These are phyloP conservation scores for Graphilbum fragrans DNA, from an alignment of 2,329 filamentous ascomycete genomes.

Conservation along the genomic window DNA sequence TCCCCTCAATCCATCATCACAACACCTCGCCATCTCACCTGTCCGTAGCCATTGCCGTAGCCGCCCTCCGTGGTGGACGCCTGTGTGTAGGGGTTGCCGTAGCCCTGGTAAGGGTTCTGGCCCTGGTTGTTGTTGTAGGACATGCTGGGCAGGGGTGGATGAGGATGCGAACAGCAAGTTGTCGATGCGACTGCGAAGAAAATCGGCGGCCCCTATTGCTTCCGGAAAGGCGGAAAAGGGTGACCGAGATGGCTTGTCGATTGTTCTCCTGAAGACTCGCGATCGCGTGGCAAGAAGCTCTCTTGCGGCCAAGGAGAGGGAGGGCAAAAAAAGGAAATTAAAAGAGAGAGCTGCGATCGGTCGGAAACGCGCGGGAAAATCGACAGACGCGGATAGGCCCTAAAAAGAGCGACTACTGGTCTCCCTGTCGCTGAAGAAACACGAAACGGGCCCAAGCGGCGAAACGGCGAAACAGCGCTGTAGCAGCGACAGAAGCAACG, in stretches of 20 bases:
- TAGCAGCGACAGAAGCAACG: neutral
- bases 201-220: too few species aligned
- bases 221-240: too few species aligned
- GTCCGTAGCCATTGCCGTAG: conserved; percentile 2
- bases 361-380: neutral
- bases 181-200: neutral
- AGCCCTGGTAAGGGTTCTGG: conserved; percentile 1
- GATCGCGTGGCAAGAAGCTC: too few species aligned
- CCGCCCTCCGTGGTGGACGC: neutral
- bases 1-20: too few species aligned
- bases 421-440: neutral
- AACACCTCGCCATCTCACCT: too few species aligned
- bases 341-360: neutral
- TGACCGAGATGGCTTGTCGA: too few species aligned
- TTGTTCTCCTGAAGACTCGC: too few species aligned
- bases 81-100: conserved; percentile 36
- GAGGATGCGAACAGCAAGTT: too few species aligned
- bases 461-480: too few species aligned
- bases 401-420: neutral
- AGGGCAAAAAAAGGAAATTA: neutral
- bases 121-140: conserved; percentile 4
- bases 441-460: neutral
- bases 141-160: conserved; percentile 2
- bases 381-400: neutral
- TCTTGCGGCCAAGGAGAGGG: neutral